Evolutionary conservation across 2,329 filamentous ascomycete species (phyloP), one percentile per base, ranked within the genome.

Genomic region (Cladosporium sp.): DNA sequence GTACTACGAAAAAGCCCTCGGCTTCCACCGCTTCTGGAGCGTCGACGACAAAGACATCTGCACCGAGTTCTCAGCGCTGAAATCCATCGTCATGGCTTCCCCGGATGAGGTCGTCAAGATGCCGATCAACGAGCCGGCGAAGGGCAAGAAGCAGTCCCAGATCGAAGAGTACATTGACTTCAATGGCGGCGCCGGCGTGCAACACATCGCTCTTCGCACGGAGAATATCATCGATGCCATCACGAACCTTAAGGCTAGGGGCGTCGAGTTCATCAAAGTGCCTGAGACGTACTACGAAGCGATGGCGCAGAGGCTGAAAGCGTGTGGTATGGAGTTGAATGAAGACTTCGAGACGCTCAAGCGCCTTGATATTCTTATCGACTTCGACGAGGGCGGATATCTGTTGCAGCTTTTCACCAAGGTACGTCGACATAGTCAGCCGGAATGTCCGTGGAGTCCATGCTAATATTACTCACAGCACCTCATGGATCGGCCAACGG

Each of bases 21-120:
- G 90, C 63, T 97, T 97, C 86, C 93, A 97, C 82, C 91, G 93
- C 70, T 97, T 97, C 88, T 97, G 94, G 94, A 92, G 89, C 63
- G 93, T 97, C 66, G 94, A 97, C 78, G 94, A 97, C 83, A 90
- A 88, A 71, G 88, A 96, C 76, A 96, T 97, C 80, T 92, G 88
- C 85, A 97, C 91, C 70, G 93, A 96, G 76, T 97, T 92, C 85
- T 93, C 90, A 0, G 93, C 94, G 11, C 84, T 97, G 57, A 92
- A 89, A 80, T 91, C 88, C 74, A 89, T 97, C 74, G 94, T 97
- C 75, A 97, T 97, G 93, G 87, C 91, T 49, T 92, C 89, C 5
- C 88, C 88, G 67, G 92, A 93, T 81, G 90, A 94, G 65, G 78
- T 90, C 5, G 92, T 97, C 79, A 97, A 97, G 82, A 97, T 97